Conservation (phyloP, 805 yeast species). For the Ogataea chonburiensis region DNA sequence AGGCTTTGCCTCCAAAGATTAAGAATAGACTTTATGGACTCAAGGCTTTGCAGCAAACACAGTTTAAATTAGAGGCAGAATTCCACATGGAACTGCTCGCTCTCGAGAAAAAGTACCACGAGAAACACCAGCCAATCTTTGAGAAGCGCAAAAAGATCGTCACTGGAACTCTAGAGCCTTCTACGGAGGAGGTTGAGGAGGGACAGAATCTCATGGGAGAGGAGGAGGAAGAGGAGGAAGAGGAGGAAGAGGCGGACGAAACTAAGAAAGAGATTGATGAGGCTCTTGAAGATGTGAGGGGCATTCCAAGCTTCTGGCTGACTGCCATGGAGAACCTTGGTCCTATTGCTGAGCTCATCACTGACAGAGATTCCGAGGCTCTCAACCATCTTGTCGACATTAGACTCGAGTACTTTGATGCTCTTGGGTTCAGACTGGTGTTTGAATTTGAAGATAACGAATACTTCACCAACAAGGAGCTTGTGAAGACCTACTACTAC, state of each 20-base stretch:
- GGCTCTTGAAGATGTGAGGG: conserved; percentile 45
- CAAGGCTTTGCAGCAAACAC: conserved; percentile 75
- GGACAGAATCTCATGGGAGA: conserved; percentile 71
- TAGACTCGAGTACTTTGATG: conserved; percentile 71
- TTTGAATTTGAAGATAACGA: conserved; percentile 79
- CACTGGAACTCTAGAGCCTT: conserved; percentile 73
- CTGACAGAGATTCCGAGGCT: conserved; percentile 88
- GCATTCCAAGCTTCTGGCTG: conserved; percentile 95
- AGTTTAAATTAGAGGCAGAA: conserved; percentile 82
- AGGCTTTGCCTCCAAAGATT: conserved; percentile 66
- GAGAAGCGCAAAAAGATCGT: conserved; percentile 70
- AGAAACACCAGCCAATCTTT: conserved; percentile 73
- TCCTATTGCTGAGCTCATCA: conserved; percentile 76
- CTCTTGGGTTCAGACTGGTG: conserved; percentile 85
- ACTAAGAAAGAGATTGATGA: conserved; percentile 26
- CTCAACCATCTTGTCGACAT: conserved; percentile 67
- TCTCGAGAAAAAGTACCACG: conserved; percentile 77
- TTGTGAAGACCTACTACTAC: conserved; percentile 87
- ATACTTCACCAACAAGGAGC: conserved; percentile 67
- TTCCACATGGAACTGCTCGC: conserved; percentile 86
- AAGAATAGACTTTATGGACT: conserved; percentile 78
- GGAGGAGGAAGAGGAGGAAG: conserved; percentile 28
- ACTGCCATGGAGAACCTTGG: conserved; percentile 89
- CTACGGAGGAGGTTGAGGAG: conserved; percentile 68
- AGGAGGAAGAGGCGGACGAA: conserved; percentile 32